These are phyloP conservation scores for Verticillium nubilum DNA, from an alignment of 2,329 filamentous ascomycete species.

Conservation along the genomic window DNA sequence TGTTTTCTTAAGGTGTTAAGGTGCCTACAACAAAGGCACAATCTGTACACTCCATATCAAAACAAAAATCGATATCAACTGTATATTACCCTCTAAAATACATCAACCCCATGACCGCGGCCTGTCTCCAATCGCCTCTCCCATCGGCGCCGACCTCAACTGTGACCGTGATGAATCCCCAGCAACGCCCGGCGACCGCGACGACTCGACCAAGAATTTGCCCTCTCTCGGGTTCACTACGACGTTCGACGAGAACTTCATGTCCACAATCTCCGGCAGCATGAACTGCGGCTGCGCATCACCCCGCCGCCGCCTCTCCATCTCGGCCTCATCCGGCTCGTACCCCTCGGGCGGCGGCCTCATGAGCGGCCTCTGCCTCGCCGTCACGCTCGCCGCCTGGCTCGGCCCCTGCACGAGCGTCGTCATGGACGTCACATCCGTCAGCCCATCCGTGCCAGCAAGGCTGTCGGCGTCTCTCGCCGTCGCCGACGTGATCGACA, in stretches of 20 bases:
- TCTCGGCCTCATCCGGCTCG: constrained; percentile 14
- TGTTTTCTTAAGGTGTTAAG: no score
- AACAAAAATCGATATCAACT: no score
- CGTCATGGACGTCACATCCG: background rate
- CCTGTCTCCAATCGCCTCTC: background rate
- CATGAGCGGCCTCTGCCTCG: constrained; percentile 5
- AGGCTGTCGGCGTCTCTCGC: background rate
- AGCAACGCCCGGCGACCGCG: background rate
- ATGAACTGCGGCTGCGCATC: constrained; percentile 19
- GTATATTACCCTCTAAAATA: background rate
- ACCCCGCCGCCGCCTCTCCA: constrained; percentile 14
- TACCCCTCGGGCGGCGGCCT: constrained; percentile 13
- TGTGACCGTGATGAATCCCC: background rate
- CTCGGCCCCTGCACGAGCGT: background rate
- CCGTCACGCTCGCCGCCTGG: background rate
- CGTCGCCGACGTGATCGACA: background rate
- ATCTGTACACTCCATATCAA: no score
- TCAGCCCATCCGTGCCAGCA: background rate
- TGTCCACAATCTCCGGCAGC: constrained; percentile 6
- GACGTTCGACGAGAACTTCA: constrained; percentile 10
- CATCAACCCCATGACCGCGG: background rate
- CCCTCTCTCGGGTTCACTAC: background rate
- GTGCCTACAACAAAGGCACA: no score
- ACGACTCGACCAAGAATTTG: background rate
- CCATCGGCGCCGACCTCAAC: background rate